These are phyloP conservation scores for Trichosporon coremiiforme DNA, from an alignment of 1,284 basidiomycete genomes.

Conservation along the genomic window DNA sequence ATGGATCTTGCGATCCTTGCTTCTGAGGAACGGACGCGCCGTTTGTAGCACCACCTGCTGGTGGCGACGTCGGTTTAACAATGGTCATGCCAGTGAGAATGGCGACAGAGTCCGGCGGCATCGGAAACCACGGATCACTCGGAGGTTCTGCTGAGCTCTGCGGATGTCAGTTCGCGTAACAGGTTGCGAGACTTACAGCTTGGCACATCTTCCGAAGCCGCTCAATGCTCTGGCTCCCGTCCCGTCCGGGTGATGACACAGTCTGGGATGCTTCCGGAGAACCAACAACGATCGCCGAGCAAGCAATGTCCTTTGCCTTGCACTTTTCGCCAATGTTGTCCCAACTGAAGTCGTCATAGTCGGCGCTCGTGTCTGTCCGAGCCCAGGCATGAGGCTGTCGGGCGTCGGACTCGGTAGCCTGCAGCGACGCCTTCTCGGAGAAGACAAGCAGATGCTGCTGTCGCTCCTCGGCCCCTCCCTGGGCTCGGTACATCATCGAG, in stretches of 20 bases:
- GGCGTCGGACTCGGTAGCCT: constrained; percentile 29
- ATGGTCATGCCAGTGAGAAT: constrained; percentile 28
- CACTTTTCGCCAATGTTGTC: constrained; percentile 31
- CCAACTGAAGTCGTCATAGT: constrained; percentile 34
- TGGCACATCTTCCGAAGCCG: constrained; percentile 34
- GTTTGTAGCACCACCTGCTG: constrained; percentile 6
- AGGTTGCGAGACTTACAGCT: constrained; percentile 21
- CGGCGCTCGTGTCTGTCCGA: constrained; percentile 26
- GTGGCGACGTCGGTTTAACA: constrained; percentile 14
- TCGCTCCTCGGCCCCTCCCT: constrained; percentile 3
- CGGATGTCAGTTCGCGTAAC: not conserved
- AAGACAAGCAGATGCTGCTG: constrained; percentile 33
- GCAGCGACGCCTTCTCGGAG: constrained; percentile 30
- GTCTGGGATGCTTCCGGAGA: constrained; percentile 22
- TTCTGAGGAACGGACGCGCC: constrained; percentile 14
- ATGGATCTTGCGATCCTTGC: constrained; percentile 8
- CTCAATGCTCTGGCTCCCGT: constrained; percentile 28
- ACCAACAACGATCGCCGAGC: constrained; percentile 31
- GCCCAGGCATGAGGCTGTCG: constrained; percentile 24
- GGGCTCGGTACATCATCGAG: constrained; percentile 27
- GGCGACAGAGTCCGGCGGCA: constrained; percentile 27
- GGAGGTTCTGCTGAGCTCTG: constrained; percentile 25
- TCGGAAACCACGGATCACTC: constrained; percentile 26
- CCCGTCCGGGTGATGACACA: constrained; percentile 21
- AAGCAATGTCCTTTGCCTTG: constrained; percentile 29